phyloP scores from a whole-genome alignment of 352 stramenopile genomes.

The Discostella stelligera region DNA sequence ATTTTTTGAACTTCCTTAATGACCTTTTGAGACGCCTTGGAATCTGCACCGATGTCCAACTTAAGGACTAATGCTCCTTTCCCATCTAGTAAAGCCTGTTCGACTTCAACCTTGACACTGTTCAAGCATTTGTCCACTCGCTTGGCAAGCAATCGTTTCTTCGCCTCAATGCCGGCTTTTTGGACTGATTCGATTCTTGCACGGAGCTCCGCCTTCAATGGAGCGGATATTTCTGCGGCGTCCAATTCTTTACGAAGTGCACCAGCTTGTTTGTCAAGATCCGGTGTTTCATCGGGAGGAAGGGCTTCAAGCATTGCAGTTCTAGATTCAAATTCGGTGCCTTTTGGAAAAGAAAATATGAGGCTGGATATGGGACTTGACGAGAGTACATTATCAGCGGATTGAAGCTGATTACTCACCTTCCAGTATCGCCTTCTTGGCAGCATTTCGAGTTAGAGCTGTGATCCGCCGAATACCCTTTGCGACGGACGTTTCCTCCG shows the following conservation, averaged over 20 bases:
- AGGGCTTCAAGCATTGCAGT: conserved; percentile 55
- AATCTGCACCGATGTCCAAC: conserved; percentile 91
- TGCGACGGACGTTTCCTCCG: conserved; percentile 94
- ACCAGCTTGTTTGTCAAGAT: conserved; percentile 85
- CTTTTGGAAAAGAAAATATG: background rate
- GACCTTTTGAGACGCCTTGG: conserved; percentile 92
- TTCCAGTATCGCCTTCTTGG: conserved; percentile 86
- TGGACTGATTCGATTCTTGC: conserved; percentile 88
- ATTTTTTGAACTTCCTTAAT: conserved; percentile 89
- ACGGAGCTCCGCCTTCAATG: conserved; percentile 89
- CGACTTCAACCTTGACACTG: conserved; percentile 61
- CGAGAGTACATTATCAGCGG: conserved; percentile 27
- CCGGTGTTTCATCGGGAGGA: conserved; percentile 83
- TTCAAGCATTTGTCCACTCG: conserved; percentile 71
- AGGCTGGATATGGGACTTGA: conserved; percentile 50
- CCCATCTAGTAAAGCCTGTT: conserved; percentile 53
- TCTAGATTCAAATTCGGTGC: conserved; percentile 37
- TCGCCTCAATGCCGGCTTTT: conserved; percentile 87
- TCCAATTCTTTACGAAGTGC: conserved; percentile 81
- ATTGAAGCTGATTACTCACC: conserved; percentile 59
- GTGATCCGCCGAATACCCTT: conserved; percentile 97
- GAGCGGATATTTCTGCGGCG: conserved; percentile 65
- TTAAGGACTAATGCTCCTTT: conserved; percentile 86
- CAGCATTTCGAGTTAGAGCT: conserved; percentile 89
- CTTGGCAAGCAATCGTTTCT: conserved; percentile 78